Base-by-base conservation (phyloP, 208 protist genomes). In the Entamoeba moshkovskii region DNA sequence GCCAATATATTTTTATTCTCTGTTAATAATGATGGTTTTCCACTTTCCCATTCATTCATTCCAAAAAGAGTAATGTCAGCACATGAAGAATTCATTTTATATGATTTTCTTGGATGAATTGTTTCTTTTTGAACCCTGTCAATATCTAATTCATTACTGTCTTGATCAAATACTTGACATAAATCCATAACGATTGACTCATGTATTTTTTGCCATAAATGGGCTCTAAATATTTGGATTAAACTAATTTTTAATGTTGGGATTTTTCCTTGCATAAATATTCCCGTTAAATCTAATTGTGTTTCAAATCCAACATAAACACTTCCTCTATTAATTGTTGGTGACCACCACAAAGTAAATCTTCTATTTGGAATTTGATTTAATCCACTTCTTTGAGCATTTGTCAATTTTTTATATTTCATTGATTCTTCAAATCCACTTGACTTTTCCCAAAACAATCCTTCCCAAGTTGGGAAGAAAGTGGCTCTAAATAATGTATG, bases 241-340 rank as follows among this genome's bases (percentile, higher is more conserved):
- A 99, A 96, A 8, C 98, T 99, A 95, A 99, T 99, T 96, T 99
- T 99, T 66, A 99, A 97, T 0, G 98, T 99, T 93, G 99, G 99
- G 85, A 99, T 99, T 96, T 99, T 99, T 94, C 99, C 99, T 96
- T 99, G 99, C 99, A 99, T 99, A 96, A 99, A 99, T 93, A 99
- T 99, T 95, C 99, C 99, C 45, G 99, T 99, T 25, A 99, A 97
- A 96, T 99, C 99, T 15, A 99, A 97, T 97, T 99, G 99, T n/a
- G 99, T 99, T 96, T 99, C 97, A 96, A 99, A 99, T 94, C 99
- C 99, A 52, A 99, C 98, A 96, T 99, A 99, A 45, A 99, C 98
- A 96, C 99, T 99, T 91, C 98, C 98, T 94, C 99, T 97, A 96
- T 99, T 99, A 96, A 99, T 99, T 11, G 99, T 99, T 73, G 99